Percentiles rank a stretch among this genome's conserved stretches.
Conservation (phyloP, 768 basidiomycete genomes). For the Kondoa subrosea region DNA sequence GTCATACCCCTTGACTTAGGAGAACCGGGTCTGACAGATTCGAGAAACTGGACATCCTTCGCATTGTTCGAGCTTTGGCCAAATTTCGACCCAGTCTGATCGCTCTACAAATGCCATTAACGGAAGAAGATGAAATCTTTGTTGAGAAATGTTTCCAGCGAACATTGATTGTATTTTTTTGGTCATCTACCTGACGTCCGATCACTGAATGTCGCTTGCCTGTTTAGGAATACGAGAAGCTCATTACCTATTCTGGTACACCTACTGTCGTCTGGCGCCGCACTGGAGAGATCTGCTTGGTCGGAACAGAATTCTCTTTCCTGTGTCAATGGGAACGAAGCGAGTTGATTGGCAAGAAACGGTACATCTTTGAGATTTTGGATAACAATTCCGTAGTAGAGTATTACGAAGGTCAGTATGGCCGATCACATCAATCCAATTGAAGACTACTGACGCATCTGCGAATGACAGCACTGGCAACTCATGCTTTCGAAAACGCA, state of each 20-base stretch:
- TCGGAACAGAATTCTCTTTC: slow-evolving; percentile 89
- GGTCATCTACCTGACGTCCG: neutral
- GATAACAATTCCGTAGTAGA: slow-evolving; percentile 89
- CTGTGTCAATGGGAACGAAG: slow-evolving; percentile 78
- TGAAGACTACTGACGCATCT: neutral
- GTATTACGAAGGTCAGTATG: slow-evolving; percentile 56
- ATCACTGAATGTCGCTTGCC: neutral
- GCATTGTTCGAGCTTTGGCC: slow-evolving; percentile 82
- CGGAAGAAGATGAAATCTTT: slow-evolving; percentile 88
- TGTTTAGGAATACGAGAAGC: slow-evolving; percentile 75
- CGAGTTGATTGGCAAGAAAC: slow-evolving; percentile 49
- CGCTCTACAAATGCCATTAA: slow-evolving; percentile 92
- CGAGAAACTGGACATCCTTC: slow-evolving; percentile 87
- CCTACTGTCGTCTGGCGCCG: slow-evolving; percentile 95
- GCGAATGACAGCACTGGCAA: slow-evolving; percentile 46
- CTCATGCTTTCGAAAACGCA: slow-evolving; percentile 93
- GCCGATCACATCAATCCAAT: neutral
- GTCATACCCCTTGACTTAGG: too few species aligned
- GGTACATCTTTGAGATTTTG: slow-evolving; percentile 54
- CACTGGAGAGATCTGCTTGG: slow-evolving; percentile 93
- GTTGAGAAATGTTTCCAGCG: slow-evolving; percentile 91
- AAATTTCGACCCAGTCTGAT: slow-evolving; percentile 93
- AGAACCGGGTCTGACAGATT: slow-evolving; percentile 95
- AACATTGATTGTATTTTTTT: slow-evolving; percentile 54
- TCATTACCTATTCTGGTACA: slow-evolving; percentile 91